Percentiles rank a stretch among this genome's conserved stretches.
phyloP scores from a whole-genome alignment of 1,284 basidiomycete species.

The Fomes fomentarius region DNA sequence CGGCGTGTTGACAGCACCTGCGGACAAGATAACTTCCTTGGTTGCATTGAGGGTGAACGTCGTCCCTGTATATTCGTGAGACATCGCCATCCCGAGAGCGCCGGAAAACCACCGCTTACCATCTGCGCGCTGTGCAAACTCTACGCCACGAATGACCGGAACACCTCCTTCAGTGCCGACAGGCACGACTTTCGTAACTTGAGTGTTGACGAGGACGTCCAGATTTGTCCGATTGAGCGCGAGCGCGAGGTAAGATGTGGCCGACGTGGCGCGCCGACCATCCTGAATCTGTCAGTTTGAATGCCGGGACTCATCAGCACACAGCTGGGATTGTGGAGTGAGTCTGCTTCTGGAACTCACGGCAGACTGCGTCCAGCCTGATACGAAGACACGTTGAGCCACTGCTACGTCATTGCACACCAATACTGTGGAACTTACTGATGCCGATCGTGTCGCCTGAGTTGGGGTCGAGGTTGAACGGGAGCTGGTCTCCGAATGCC shows the following conservation, averaged over 20 bases:
- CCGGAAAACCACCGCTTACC: constrained; percentile 7
- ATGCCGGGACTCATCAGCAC: not conserved
- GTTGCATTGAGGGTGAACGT: constrained; percentile 22
- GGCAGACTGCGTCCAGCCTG: constrained; percentile 11
- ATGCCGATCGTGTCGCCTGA: constrained; percentile 40
- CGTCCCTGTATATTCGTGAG: not conserved
- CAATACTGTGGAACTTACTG: constrained; percentile 25
- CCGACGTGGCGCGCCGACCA: constrained; percentile 30
- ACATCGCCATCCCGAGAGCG: not conserved
- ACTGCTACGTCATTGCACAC: not conserved
- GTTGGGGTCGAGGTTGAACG: constrained; percentile 43
- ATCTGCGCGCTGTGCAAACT: constrained; percentile 31
- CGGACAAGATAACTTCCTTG: constrained; percentile 28
- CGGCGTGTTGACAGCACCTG: constrained; percentile 31
- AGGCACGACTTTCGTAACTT: constrained; percentile 34
- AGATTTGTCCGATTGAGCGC: constrained; percentile 39
- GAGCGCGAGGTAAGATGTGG: constrained; percentile 33
- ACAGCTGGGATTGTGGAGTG: not conserved
- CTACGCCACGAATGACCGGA: constrained; percentile 34
- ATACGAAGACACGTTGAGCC: not conserved
- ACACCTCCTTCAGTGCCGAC: constrained; percentile 1
- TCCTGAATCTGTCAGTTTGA: constrained; percentile 2
- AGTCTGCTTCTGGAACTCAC: not conserved
- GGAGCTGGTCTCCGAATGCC: constrained; percentile 37
- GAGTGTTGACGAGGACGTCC: constrained; percentile 42